Evolutionary conservation across 305 asterid genomes (phyloP).

Genomic region (Fraxinus paxiana): DNA sequence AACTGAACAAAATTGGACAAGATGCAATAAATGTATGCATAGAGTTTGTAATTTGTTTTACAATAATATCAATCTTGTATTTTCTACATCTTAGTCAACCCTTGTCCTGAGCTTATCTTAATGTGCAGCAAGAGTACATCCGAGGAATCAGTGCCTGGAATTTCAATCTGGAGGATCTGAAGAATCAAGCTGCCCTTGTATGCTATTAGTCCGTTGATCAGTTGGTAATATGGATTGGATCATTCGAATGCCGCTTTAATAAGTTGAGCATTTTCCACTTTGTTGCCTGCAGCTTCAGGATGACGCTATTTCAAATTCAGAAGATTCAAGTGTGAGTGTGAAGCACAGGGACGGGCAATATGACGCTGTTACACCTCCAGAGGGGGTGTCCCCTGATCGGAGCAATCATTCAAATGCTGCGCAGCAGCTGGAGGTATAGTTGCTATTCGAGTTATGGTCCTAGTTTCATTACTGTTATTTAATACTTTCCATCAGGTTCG

Average conservation of each 20-base stretch:
- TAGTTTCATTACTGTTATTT: not conserved
- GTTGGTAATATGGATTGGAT: conserved; percentile 23
- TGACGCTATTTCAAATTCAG: conserved; percentile 51
- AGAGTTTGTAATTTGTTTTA: conserved; percentile 1
- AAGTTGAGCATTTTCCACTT: conserved; percentile 12
- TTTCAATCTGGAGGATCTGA: conserved; percentile 88
- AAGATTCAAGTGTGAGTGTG: conserved; percentile 42
- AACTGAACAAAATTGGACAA: not conserved
- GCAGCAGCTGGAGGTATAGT: conserved; percentile 46
- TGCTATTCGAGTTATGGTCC: not conserved
- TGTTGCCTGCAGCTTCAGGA: conserved; percentile 66
- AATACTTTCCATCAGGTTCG: not conserved
- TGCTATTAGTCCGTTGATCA: conserved; percentile 25
- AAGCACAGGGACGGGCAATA: conserved; percentile 38
- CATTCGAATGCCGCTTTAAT: not conserved
- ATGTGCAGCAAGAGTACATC: conserved; percentile 86
- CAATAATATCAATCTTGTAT: not conserved
- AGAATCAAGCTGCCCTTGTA: conserved; percentile 93
- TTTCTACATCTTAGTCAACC: not conserved
- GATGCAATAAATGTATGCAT: not conserved
- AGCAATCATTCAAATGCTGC: conserved; percentile 38
- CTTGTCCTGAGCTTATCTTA: conserved; percentile 20
- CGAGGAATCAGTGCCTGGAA: conserved; percentile 98
- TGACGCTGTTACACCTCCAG: conserved; percentile 42
- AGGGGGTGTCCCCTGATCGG: conserved; percentile 37